Conservation (phyloP, 805 yeast species). For the Candida maesae region DNA sequence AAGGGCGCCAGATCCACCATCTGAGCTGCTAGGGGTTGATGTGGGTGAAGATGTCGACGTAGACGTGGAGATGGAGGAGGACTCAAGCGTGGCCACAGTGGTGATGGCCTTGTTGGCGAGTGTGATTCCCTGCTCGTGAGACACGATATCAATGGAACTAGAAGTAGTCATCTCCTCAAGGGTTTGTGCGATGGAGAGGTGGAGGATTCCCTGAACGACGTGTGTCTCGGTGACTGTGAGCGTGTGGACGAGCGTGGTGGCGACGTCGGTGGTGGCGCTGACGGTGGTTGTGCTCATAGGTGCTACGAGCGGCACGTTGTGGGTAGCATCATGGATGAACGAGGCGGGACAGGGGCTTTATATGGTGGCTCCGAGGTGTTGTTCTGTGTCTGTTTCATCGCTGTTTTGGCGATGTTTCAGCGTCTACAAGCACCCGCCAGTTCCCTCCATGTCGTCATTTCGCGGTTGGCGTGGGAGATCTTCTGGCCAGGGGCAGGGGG, state of each 20-base stretch:
- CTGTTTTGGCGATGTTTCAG: too few species aligned
- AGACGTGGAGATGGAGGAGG: slow-evolving; percentile 9
- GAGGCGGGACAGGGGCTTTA: too few species aligned
- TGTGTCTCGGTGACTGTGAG: slow-evolving; percentile 12
- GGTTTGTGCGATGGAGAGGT: slow-evolving; percentile 5
- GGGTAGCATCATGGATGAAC: too few species aligned
- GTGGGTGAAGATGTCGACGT: slow-evolving; percentile 12
- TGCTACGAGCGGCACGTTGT: too few species aligned
- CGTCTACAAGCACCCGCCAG: too few species aligned
- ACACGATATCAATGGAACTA: too few species aligned
- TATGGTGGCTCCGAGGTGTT: too few species aligned
- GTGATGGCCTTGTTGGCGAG: slow-evolving; percentile 10
- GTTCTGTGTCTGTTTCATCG: too few species aligned
- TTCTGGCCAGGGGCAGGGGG: too few species aligned
- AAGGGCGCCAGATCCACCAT: not conserved
- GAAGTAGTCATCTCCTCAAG: not conserved
- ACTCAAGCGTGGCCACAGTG: not conserved
- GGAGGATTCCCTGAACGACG: slow-evolving; percentile 14
- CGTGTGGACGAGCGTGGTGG: slow-evolving; percentile 9
- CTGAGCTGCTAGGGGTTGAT: slow-evolving; percentile 1
- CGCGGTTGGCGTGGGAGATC: too few species aligned
- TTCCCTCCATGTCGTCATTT: too few species aligned
- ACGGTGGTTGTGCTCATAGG: slow-evolving; percentile 14
- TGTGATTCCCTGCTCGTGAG: slow-evolving; percentile 5
- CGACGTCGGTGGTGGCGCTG: slow-evolving; percentile 1